Base-by-base conservation (phyloP, 306 rosid species). In the Delonix regia region DNA sequence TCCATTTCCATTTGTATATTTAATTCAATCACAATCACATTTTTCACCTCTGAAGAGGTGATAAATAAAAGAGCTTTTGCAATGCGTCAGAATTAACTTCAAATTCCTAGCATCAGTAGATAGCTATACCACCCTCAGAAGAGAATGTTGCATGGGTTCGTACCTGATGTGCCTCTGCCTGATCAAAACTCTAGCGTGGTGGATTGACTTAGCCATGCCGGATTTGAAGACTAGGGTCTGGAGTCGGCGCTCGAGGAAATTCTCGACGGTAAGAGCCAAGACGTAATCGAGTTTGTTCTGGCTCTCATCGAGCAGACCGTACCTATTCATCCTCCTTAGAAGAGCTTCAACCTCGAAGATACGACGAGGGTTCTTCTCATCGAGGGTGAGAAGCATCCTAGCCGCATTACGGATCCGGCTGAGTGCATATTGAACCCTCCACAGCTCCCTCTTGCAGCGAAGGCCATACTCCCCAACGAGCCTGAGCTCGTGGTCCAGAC, bases 231-330 rank as follows among this genome's bases (percentile, higher is more conserved):
- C 86, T 0, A 82, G 73, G 4, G 86, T 86, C 52, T 82, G 86
- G 13, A 85, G 86, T 8, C 88, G 84, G 13, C 82, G 89, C 75
- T 86, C 89, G 2, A 86, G 86, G 63, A 83, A 86, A 56, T 86
- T 86, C 83, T 86, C 86, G 0, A 86, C 85, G 21, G 85, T 86
- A 16, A 86, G 86, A 14, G 86, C 86, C 80, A 86, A 71, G 28
- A 86, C 86, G 10, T 80, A 79, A 82, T 86, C 89, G n/a, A 83
- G 89, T 81, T 86, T 79, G 80, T 86, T 86, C 71, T 86, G 86
- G 75, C 84, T 86, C 80, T 86, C 85, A 16, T 86, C 85, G 30
- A 82, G 81, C 11, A 83, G 57, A n/a, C 89, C 89, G 5, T 86
- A 82, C 78, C 86, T 82, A 63, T 83, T 86, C 89, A 86, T 83